Conservation (phyloP, 1,284 basidiomycete genomes). For the Kwoniella shivajii region DNA sequence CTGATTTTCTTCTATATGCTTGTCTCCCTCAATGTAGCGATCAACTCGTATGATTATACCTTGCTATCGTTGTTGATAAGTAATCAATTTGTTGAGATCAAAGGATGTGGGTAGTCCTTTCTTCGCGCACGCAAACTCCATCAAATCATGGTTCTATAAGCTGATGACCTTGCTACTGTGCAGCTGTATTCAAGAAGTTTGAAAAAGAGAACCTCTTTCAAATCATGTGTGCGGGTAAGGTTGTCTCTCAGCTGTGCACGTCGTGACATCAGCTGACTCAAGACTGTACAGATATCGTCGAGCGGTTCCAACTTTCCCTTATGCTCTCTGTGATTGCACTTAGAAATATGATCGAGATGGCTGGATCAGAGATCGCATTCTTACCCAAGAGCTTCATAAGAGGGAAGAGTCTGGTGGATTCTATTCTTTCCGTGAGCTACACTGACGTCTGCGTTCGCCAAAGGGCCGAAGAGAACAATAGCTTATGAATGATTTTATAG, state of each 20-base stretch:
- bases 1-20: slow-evolving; percentile 98
- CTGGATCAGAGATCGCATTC: slow-evolving; percentile 79
- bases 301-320: slow-evolving; percentile 88
- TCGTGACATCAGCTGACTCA: too few relatives aligned
- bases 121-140: too few relatives aligned
- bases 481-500: too few relatives aligned
- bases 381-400: slow-evolving; percentile 81
- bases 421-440: slow-evolving; percentile 83
- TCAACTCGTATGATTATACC: slow-evolving; percentile 97
- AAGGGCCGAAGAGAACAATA: too few relatives aligned
- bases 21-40: slow-evolving; percentile 92
- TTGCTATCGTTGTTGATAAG: slow-evolving; percentile 91
- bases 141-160: too few relatives aligned
- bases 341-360: slow-evolving; percentile 92
- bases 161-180: not conserved
- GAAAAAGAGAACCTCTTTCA: slow-evolving; percentile 99
- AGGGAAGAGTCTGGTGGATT: slow-evolving; percentile 71
- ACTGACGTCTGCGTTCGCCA: too few relatives aligned
- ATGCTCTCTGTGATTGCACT: slow-evolving; percentile 92
- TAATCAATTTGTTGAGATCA: slow-evolving; percentile 99
- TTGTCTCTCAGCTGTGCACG: too few relatives aligned
- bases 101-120: slow-evolving; percentile 67
- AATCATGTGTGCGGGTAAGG: slow-evolving; percentile 90
- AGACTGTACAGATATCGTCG: slow-evolving; percentile 93
- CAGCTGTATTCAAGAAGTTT: slow-evolving; percentile 94